Conservation (phyloP, 2,329 filamentous ascomycete species). For the Sclerotiophoma versabilis region DNA sequence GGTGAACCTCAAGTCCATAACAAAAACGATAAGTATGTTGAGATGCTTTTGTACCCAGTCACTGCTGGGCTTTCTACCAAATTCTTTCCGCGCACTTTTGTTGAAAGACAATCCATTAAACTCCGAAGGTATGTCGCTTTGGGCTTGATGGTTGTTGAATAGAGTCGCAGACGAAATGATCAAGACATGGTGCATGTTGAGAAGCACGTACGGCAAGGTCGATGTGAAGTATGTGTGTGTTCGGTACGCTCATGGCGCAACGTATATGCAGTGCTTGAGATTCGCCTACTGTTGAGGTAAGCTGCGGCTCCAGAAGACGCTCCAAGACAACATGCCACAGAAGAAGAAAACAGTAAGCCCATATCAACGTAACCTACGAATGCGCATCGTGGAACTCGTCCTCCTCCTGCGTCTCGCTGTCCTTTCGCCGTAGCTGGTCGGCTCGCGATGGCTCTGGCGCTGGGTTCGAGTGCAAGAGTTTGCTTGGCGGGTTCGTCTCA, state of each 20-base stretch:
- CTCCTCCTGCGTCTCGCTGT: conserved; percentile 53
- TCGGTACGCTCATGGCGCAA: conserved; percentile 7
- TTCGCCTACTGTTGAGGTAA: conserved; percentile 18
- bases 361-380: conserved; percentile 29
- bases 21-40: conserved; percentile 9
- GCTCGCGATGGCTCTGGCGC: conserved; percentile 22
- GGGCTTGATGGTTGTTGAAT: conserved; percentile 1
- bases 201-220: conserved; percentile 18
- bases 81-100: neutral
- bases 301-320: conserved; percentile 8
- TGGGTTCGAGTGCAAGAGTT: conserved; percentile 37
- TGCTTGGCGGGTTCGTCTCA: conserved; percentile 36
- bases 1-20: too few relatives aligned
- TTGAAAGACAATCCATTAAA: neutral
- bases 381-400: conserved; percentile 59
- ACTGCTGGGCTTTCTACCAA: neutral
- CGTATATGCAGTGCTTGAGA: conserved; percentile 9
- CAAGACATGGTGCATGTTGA: conserved; percentile 25
- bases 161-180: neutral
- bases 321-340: conserved; percentile 10
- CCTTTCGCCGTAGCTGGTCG: conserved; percentile 43
- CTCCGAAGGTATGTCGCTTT: conserved; percentile 4
- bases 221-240: conserved; percentile 4
- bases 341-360: conserved; percentile 6
- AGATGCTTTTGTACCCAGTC: neutral